Percentiles rank a stretch among this genome's conserved stretches.
These are phyloP conservation scores for Tylopilus intermedius DNA, from an alignment of 768 basidiomycete species.

Conservation along the genomic window DNA sequence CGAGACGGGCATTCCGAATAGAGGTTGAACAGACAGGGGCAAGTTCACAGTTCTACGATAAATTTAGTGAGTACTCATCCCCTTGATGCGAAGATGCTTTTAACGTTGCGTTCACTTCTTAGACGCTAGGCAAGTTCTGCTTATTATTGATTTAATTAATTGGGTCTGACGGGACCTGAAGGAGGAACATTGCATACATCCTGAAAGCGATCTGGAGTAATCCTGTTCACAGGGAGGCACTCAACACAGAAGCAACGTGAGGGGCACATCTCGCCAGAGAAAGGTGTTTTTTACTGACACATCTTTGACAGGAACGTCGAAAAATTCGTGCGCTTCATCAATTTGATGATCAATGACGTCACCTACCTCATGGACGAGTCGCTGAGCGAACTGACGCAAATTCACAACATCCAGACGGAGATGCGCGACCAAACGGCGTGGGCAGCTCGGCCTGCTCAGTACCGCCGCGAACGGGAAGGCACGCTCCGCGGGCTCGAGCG, in stretches of 20 bases:
- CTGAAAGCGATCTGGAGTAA: constrained; percentile 92
- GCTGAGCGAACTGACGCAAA: constrained; percentile 80
- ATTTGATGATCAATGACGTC: constrained; percentile 98
- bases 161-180: constrained; percentile 28
- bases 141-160: neutral
- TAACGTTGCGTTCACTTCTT: neutral
- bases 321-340: constrained; percentile 92
- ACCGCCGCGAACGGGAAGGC: constrained; percentile 80
- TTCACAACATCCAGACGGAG: constrained; percentile 78
- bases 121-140: constrained; percentile 49
- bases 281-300: neutral
- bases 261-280: constrained; percentile 18
- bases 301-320: constrained; percentile 64
- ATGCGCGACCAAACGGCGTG: constrained; percentile 75
- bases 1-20: constrained; percentile 28
- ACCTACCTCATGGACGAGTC: constrained; percentile 98
- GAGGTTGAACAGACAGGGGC: constrained; percentile 98
- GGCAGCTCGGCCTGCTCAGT: constrained; percentile 57
- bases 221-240: constrained; percentile 79
- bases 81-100: constrained; percentile 2
- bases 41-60: constrained; percentile 97
- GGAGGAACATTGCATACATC: constrained; percentile 82
- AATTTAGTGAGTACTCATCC: constrained; percentile 69
- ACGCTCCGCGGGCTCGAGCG: constrained; percentile 77
- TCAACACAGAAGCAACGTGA: constrained; percentile 75